Evolutionary conservation across 805 yeast genomes (phyloP).

Genomic region (Suhomyces prunicola): DNA sequence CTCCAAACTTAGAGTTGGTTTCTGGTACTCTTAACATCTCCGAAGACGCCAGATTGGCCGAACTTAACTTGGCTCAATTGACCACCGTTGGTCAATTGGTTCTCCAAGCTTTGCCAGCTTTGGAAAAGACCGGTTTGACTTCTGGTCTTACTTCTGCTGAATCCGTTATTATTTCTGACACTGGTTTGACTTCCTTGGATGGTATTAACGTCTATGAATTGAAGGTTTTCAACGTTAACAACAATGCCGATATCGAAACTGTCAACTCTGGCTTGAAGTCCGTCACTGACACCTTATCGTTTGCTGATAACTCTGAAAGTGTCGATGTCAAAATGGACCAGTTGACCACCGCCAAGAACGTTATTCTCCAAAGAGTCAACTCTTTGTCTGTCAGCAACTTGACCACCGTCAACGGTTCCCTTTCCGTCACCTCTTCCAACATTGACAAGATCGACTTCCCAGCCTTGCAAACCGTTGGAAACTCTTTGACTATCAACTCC

Average conservation of each 20-base stretch:
- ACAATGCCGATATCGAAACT: constrained; percentile 75
- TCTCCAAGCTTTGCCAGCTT: constrained; percentile 85
- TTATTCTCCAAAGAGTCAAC: constrained; percentile 77
- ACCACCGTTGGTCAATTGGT: constrained; percentile 76
- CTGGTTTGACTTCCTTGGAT: constrained; percentile 62
- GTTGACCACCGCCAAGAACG: constrained; percentile 82
- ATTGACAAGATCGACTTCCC: constrained; percentile 54
- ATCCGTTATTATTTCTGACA: constrained; percentile 68
- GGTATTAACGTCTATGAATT: constrained; percentile 56
- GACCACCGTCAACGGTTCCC: constrained; percentile 71
- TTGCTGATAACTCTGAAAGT: constrained; percentile 81
- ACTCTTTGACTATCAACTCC: constrained; percentile 69
- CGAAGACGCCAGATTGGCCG: constrained; percentile 61
- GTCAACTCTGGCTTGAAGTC: constrained; percentile 69
- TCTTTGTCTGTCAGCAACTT: constrained; percentile 69
- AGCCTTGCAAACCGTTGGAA: constrained; percentile 65
- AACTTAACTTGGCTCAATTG: constrained; percentile 74
- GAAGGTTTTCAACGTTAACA: constrained; percentile 74
- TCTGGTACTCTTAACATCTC: constrained; percentile 65
- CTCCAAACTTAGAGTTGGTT: constrained; percentile 74
- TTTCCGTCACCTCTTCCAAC: constrained; percentile 75
- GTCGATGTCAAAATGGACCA: constrained; percentile 67
- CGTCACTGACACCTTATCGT: constrained; percentile 70
- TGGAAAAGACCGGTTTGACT: constrained; percentile 62
- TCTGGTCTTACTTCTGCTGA: constrained; percentile 71